Percentiles rank a stretch among this genome's conserved stretches.
Evolutionary conservation across 352 stramenopile species (phyloP).

Genomic region (Phytophthora gonapodyides): DNA sequence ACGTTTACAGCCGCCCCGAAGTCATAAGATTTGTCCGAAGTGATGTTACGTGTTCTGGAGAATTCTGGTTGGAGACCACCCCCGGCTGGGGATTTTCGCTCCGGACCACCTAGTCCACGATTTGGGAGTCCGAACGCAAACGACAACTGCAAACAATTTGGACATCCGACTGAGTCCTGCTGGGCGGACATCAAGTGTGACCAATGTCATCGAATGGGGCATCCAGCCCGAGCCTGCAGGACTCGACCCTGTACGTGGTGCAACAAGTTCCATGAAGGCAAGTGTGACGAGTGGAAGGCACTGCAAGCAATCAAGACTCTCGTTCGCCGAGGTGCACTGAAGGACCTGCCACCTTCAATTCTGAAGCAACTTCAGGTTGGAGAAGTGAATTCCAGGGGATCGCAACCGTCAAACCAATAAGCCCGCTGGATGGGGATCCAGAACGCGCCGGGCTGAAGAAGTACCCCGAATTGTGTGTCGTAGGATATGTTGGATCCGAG

Average conservation of each 20-base stretch:
- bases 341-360: not conserved
- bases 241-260: too few species aligned
- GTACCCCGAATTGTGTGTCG: slow-evolving; percentile 2
- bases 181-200: slow-evolving; percentile 5
- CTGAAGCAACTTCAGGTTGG: not conserved
- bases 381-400: not conserved
- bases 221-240: too few species aligned
- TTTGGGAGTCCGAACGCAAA: not conserved
- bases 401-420: slow-evolving; percentile 13
- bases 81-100: not conserved
- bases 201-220: not conserved
- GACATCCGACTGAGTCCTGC: not conserved
- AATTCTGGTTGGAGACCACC: not conserved
- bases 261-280: not conserved
- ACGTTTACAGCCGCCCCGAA: not conserved
- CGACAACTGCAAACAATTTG: not conserved
- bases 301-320: not conserved
- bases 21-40: not conserved
- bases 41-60: not conserved
- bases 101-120: not conserved
- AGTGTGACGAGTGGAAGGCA: not conserved
- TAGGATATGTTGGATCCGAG: slow-evolving; percentile 1
- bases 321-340: not conserved
- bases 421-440: slow-evolving; percentile 10
- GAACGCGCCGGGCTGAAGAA: slow-evolving; percentile 11